phyloP scores from a whole-genome alignment of 306 rosid genomes.

The Rosa multiflora region DNA sequence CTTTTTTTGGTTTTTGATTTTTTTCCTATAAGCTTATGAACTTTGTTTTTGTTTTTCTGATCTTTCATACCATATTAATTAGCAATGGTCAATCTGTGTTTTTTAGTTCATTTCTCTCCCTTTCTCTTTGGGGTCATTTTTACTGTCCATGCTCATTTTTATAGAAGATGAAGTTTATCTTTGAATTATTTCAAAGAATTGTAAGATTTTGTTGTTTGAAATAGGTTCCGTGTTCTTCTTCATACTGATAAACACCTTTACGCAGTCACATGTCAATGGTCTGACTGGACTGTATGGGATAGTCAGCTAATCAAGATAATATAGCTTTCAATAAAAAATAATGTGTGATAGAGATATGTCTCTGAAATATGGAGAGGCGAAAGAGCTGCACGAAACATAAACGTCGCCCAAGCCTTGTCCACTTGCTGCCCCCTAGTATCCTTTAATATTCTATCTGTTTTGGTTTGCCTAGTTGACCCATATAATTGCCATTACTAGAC shows the following conservation, averaged over 20 bases:
- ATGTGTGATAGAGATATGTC: neutral
- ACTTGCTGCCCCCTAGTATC: neutral
- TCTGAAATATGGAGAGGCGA: neutral
- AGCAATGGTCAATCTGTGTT: neutral
- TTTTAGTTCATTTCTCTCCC: neutral
- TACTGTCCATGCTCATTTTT: neutral
- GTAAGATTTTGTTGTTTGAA: neutral
- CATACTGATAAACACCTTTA: neutral
- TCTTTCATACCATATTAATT: conserved; percentile 10
- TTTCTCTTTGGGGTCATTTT: neutral
- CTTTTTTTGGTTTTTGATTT: conserved; percentile 8
- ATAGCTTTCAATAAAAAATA: neutral
- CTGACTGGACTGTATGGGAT: neutral
- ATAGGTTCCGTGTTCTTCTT: neutral
- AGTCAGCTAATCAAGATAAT: neutral
- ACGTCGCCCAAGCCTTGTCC: neutral
- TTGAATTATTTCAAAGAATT: neutral
- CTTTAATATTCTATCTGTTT: neutral
- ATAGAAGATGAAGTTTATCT: neutral
- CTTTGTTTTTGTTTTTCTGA: conserved; percentile 3
- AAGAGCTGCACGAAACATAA: neutral
- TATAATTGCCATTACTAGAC: neutral
- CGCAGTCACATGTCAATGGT: neutral
- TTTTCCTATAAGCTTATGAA: neutral
- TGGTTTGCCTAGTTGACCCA: neutral